Conservation (phyloP, 2,329 filamentous ascomycete species). For the Trichoderma sp. region DNA sequence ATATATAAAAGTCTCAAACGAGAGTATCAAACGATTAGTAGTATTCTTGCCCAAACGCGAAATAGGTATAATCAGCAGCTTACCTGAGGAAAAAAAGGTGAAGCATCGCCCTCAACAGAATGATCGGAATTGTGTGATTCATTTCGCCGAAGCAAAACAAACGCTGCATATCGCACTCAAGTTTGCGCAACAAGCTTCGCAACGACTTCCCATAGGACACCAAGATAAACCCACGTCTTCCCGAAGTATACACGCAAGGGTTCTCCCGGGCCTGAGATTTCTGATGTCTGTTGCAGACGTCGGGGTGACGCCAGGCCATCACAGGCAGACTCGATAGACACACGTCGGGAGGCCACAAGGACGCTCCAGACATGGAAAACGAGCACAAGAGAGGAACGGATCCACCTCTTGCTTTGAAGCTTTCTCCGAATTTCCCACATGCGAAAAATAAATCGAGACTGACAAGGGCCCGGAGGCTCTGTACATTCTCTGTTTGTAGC, state of each 20-base stretch:
- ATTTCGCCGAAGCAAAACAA: conserved; percentile 32
- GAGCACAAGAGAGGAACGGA: conserved; percentile 32
- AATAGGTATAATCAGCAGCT: conserved; percentile 27
- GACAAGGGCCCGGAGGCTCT: conserved; percentile 29
- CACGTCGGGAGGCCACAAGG: conserved; percentile 5
- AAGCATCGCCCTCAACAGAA: conserved; percentile 76
- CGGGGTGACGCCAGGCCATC: conserved; percentile 79
- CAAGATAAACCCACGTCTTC: conserved; percentile 26
- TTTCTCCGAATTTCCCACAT: conserved; percentile 99
- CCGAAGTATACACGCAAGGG: conserved; percentile 27
- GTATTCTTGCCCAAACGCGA: conserved; percentile 30
- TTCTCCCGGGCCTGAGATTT: conserved; percentile 67
- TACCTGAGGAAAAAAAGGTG: conserved; percentile 38
- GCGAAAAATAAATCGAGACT: conserved; percentile 45
- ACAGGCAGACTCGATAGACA: conserved; percentile 64
- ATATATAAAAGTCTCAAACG: neutral
- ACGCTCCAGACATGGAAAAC: conserved; percentile 24
- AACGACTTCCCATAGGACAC: conserved; percentile 85
- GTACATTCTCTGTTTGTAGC: conserved; percentile 72
- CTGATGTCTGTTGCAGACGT: conserved; percentile 90
- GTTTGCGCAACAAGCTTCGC: conserved; percentile 80
- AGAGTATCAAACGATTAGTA: conserved; percentile 30
- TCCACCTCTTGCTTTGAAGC: conserved; percentile 58
- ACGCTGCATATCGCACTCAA: conserved; percentile 97
- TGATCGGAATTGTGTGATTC: conserved; percentile 89